Conservation (phyloP, 1,139 yeast genomes). For the Blastobotrys persicus region DNA sequence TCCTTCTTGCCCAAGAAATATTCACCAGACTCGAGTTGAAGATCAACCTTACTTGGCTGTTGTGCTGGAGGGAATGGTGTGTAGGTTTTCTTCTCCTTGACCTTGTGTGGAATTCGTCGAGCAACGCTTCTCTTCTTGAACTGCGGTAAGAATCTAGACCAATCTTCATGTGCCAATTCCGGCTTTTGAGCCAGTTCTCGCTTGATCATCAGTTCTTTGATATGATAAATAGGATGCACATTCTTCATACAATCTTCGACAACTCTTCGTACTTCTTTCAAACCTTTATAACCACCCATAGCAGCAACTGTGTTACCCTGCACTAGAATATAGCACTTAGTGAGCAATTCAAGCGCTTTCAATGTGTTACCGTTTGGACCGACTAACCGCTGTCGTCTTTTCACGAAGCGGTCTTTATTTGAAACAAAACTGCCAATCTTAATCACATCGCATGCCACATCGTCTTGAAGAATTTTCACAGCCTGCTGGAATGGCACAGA, state of each 20-base stretch:
- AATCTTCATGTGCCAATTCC: constrained; percentile 90
- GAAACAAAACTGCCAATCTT: constrained; percentile 88
- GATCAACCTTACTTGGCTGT: constrained; percentile 93
- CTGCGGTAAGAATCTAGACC: constrained; percentile 96
- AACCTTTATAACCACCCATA: constrained; percentile 95
- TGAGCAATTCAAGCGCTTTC: constrained; percentile 88
- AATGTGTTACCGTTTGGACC: constrained; percentile 98
- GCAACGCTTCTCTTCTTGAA: constrained; percentile 96
- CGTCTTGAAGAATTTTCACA: constrained; percentile 84
- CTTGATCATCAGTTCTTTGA: constrained; percentile 95
- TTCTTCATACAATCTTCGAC: constrained; percentile 98
- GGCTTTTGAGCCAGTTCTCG: constrained; percentile 94
- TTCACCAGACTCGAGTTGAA: constrained; percentile 98
- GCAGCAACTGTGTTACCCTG: constrained; percentile 97
- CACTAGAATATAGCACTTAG: constrained; percentile 90
- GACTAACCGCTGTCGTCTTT: constrained; percentile 92
- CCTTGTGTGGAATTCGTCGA: constrained; percentile 77
- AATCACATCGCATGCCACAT: constrained; percentile 91
- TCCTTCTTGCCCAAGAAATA: constrained; percentile 88
- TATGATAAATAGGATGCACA: constrained; percentile 93
- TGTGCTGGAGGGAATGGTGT: constrained; percentile 99
- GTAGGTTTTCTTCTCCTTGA: constrained; percentile 53
- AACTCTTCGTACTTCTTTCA: constrained; percentile 87
- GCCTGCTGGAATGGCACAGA: constrained; percentile 98
- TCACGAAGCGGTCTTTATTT: constrained; percentile 89